Conservation (phyloP, 306 rosid species). For the Alnus rubra region DNA sequence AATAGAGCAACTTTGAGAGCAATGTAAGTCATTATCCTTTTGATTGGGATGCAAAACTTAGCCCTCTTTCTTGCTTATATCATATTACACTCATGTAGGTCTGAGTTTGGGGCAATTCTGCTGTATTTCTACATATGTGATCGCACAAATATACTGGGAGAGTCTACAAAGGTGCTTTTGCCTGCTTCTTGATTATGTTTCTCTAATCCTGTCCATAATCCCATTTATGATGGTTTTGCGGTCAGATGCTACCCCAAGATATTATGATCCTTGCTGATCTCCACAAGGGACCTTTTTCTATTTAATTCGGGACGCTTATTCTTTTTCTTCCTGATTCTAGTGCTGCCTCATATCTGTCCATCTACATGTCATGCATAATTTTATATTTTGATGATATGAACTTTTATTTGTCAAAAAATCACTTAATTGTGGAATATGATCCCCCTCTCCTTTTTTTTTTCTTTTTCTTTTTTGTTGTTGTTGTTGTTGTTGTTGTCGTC, state of each 20-base stretch:
- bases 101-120: slow-evolving; percentile 85
- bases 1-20: slow-evolving; percentile 83
- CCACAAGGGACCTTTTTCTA: neutral
- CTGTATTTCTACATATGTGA: slow-evolving; percentile 86
- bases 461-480: too few species aligned
- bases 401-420: neutral
- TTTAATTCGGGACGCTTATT: neutral
- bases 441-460: neutral
- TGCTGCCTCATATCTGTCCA: neutral
- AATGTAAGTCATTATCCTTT: slow-evolving; percentile 58
- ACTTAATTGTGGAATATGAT: neutral
- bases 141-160: slow-evolving; percentile 79
- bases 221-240: neutral
- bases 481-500: too few species aligned
- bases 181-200: slow-evolving; percentile 16
- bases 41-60: slow-evolving; percentile 22
- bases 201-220: neutral
- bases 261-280: neutral
- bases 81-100: slow-evolving; percentile 42
- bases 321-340: neutral
- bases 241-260: slow-evolving; percentile 22
- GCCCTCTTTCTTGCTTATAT: slow-evolving; percentile 18
- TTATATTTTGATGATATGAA: neutral
- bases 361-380: neutral
- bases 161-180: slow-evolving; percentile 69